Conservation (phyloP, 2,329 filamentous ascomycete species). For the Colletotrichum echinochloae region DNA sequence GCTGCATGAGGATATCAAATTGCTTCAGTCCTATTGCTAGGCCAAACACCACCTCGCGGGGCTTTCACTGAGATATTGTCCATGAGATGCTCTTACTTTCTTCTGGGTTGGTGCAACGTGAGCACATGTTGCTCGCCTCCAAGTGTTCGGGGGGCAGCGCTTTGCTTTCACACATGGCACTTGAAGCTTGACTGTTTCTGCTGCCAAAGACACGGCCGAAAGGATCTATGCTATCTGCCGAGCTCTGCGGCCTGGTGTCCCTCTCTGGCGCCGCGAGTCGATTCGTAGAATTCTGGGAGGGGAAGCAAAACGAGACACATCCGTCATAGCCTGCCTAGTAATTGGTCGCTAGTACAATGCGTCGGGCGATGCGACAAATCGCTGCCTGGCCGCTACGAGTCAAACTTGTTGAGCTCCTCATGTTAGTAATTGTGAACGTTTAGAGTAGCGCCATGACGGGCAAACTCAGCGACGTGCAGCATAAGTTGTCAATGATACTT, state of each 20-base stretch:
- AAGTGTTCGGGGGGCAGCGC: background rate
- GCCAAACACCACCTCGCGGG: background rate
- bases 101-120: constrained; percentile 6
- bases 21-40: background rate
- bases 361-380: background rate
- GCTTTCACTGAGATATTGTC: background rate
- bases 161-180: background rate
- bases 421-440: background rate
- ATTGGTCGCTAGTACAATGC: background rate
- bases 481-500: background rate
- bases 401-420: background rate
- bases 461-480: too few relatives aligned
- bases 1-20: constrained; percentile 13
- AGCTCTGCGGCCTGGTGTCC: background rate
- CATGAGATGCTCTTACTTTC: background rate
- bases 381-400: background rate
- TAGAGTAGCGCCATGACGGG: background rate
- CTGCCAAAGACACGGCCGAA: constrained; percentile 9
- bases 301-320: constrained; percentile 16
- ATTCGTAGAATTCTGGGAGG: background rate
- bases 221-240: background rate
- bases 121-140: constrained; percentile 12
- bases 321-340: background rate
- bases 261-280: background rate
- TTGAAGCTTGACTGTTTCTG: background rate